A percentile compares a stretch with the other conserved stretches of the same genome.
These are phyloP conservation scores for Colletotrichum melonis DNA, from an alignment of 2,329 filamentous ascomycete species.

Conservation along the genomic window DNA sequence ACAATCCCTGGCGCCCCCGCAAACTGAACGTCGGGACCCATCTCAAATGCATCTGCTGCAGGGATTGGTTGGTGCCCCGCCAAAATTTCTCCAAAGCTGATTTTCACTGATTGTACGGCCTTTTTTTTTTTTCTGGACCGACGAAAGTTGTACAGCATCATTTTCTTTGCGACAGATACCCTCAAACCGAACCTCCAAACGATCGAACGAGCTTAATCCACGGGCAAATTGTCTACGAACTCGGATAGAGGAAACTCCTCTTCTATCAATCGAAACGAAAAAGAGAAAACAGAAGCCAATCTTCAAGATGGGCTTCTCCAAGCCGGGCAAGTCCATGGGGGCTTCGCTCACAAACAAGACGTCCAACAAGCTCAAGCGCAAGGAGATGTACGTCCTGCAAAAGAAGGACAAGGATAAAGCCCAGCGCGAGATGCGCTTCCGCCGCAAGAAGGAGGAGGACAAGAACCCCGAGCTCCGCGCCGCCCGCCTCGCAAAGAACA, in stretches of 20 bases:
- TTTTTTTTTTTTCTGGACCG: not conserved
- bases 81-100: conserved; percentile 36
- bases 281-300: not conserved
- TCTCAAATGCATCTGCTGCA: conserved; percentile 29
- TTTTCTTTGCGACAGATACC: not conserved
- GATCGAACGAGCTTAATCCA: not conserved
- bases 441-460: conserved; percentile 85
- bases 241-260: not conserved
- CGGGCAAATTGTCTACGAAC: not conserved
- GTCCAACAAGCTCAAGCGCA: conserved; percentile 82
- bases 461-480: conserved; percentile 82
- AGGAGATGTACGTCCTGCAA: conserved; percentile 81
- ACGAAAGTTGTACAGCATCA: not conserved
- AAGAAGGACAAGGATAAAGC: conserved; percentile 82
- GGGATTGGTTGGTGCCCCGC: conserved; percentile 36
- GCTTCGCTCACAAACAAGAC: conserved; percentile 57
- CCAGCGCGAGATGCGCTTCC: conserved; percentile 81
- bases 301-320: conserved; percentile 35
- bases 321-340: conserved; percentile 39
- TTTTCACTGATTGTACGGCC: conserved; percentile 11
- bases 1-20: conserved; percentile 3
- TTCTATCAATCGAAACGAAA: not conserved
- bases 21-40: not conserved
- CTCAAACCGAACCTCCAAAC: not conserved
- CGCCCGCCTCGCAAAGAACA: conserved; percentile 80